Evolutionary conservation across 306 rosid species (phyloP).

Genomic region (Glycine latifolia): DNA sequence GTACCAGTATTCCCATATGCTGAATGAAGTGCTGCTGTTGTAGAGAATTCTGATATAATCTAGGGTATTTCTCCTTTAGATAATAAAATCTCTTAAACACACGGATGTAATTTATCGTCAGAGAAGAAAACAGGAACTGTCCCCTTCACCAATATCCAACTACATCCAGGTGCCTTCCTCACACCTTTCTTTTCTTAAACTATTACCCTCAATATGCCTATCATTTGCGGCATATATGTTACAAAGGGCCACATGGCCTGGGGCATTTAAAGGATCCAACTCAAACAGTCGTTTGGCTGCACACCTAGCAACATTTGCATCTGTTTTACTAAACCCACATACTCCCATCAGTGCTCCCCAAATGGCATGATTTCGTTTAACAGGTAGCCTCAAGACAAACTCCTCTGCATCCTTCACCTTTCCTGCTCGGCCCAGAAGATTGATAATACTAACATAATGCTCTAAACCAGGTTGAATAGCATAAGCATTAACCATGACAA

Average conservation of each 20-base stretch:
- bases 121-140: conserved; percentile 57
- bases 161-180: conserved; percentile 77
- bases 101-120: conserved; percentile 57
- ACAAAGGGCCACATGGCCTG: conserved; percentile 72
- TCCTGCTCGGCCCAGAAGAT: conserved; percentile 81
- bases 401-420: conserved; percentile 69
- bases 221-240: conserved; percentile 71
- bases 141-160: conserved; percentile 74
- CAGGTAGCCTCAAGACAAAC: conserved; percentile 66
- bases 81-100: conserved; percentile 28
- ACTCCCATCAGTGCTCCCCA: conserved; percentile 83
- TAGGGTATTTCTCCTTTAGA: too few relatives aligned
- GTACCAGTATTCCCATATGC: too few relatives aligned
- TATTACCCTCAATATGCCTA: conserved; percentile 54
- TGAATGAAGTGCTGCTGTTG: too few relatives aligned
- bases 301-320: conserved; percentile 56
- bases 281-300: conserved; percentile 66
- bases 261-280: conserved; percentile 75
- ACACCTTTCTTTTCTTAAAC: conserved; percentile 72
- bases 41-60: too few relatives aligned
- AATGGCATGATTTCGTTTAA: conserved; percentile 61
- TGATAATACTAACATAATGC: conserved; percentile 73
- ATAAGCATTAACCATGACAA: conserved; percentile 57
- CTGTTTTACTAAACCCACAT: conserved; percentile 58
- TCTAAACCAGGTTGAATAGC: conserved; percentile 65